phyloP scores from a whole-genome alignment of 1,284 basidiomycete species.

The Ustilago hordei region DNA sequence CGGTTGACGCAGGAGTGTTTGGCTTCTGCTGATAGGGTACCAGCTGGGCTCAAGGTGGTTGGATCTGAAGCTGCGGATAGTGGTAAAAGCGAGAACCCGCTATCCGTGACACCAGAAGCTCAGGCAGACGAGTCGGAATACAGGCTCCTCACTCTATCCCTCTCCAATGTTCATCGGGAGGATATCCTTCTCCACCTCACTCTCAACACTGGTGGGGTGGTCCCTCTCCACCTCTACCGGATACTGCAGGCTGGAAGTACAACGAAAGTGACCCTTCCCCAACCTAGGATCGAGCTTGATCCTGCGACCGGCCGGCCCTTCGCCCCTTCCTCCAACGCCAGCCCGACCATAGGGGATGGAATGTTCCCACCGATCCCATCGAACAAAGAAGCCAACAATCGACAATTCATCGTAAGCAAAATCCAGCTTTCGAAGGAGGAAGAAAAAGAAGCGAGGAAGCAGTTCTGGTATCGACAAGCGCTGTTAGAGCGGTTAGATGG shows the following conservation, averaged over 20 bases:
- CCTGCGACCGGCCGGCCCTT: conserved; percentile 6
- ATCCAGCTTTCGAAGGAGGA: conserved; percentile 76
- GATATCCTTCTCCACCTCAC: conserved; percentile 87
- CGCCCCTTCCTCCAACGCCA: conserved; percentile 2
- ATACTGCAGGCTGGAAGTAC: conserved; percentile 24
- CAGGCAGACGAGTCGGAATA: conserved; percentile 70
- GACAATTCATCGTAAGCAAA: conserved; percentile 92
- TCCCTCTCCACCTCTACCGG: conserved; percentile 24
- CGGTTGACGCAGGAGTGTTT: conserved; percentile 70
- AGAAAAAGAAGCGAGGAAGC: conserved; percentile 76
- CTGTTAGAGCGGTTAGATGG: conserved; percentile 79
- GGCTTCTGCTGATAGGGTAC: conserved; percentile 50
- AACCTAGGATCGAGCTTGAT: conserved; percentile 72
- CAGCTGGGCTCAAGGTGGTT: conserved; percentile 21
- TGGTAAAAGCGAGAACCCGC: too few species aligned
- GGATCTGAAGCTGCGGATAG: conserved; percentile 65
- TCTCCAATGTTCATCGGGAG: conserved; percentile 84
- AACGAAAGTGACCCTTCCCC: conserved; percentile 63
- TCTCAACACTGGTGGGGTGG: conserved; percentile 70
- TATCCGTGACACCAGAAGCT: not conserved
- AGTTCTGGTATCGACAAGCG: conserved; percentile 95
- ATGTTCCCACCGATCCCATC: conserved; percentile 81
- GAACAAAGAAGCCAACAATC: conserved; percentile 73
- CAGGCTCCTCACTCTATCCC: conserved; percentile 86
- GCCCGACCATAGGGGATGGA: conserved; percentile 67